These are phyloP conservation scores for Stenogyne calaminthoides DNA, from an alignment of 305 asterid genomes.

Conservation along the genomic window DNA sequence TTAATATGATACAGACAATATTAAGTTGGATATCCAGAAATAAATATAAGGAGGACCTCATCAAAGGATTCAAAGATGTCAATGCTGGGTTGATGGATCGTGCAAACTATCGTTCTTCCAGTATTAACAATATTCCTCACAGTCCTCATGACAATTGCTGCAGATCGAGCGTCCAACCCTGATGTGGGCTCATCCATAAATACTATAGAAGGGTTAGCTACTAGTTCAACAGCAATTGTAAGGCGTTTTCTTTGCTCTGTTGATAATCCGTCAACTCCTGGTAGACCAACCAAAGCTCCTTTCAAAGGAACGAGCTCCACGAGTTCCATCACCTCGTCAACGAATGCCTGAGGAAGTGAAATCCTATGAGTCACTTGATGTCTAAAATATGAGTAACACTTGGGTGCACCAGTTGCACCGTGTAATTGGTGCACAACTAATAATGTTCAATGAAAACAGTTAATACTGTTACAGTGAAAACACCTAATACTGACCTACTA, in stretches of 20 bases:
- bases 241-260: constrained; percentile 97
- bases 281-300: constrained; percentile 92
- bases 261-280: constrained; percentile 93
- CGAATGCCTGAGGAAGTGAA: constrained; percentile 70
- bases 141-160: constrained; percentile 98
- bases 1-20: neutral
- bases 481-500: too few species aligned
- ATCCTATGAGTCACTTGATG: constrained; percentile 32
- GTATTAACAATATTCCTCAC: constrained; percentile 96
- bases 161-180: constrained; percentile 97
- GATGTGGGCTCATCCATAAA: constrained; percentile 99
- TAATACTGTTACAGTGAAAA: too few species aligned
- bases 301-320: constrained; percentile 87
- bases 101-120: constrained; percentile 96
- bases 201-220: constrained; percentile 90
- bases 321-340: constrained; percentile 97
- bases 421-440: too few species aligned
- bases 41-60: constrained; percentile 59
- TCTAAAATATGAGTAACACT: neutral
- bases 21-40: constrained; percentile 14
- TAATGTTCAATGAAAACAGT: too few species aligned
- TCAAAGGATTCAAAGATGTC: constrained; percentile 98
- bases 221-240: constrained; percentile 95
- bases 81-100: constrained; percentile 97
- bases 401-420: too few species aligned